Evolutionary conservation across 495 filamentous ascomycete species (phyloP), one percentile per base, ranked within the genome.

Genomic region (Melanomma pulvis-pyrius): DNA sequence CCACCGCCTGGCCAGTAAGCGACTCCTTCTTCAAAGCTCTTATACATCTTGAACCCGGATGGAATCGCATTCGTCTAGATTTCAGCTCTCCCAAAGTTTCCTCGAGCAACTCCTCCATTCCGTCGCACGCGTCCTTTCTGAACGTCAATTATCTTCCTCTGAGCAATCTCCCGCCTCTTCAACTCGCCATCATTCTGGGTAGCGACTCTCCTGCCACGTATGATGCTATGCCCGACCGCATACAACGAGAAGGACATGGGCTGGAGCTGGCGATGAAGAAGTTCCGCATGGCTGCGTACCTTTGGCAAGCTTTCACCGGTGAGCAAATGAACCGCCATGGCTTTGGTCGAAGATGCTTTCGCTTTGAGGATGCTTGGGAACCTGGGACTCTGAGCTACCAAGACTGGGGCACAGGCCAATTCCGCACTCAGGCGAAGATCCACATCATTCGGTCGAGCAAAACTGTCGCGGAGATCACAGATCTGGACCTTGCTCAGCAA

Each of bases 251-350:
- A 81, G 92, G 90, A 3, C 93, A 93, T 73, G 84, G 83, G 1
- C 71, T 97, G 30, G 89, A 93, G 1, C 86, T 82, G 13, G 93
- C 93, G 0, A 83, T 94, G 67, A 83, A 84, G 60, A 97, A 97
- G 75, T 96, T 91, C 71, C 84, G 92, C 58, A 96, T 92, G 87
- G 88, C 92, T 24, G 92, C 92, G 19, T 96, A 97, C 74, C 82
- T 97, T 1, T 97, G 93, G 93, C 93, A 97, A 74, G 91, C 92
- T 8, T 97, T 94, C 72, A 97, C 93, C 0, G 91, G 90, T 13
- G 92, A 96, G 73, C 92, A 97, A 74, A 97, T 97, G 92, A 88
- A 84, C 75, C 90, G 92, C 62, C 89, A 93, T 75, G 88, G 86
- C 49, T 83, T 97, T 57, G 92, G 92, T 2, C 84, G 93, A 26